Evolutionary conservation across 345 rosid species (phyloP).

Genomic region (Zanthoxylum bungeanum): DNA sequence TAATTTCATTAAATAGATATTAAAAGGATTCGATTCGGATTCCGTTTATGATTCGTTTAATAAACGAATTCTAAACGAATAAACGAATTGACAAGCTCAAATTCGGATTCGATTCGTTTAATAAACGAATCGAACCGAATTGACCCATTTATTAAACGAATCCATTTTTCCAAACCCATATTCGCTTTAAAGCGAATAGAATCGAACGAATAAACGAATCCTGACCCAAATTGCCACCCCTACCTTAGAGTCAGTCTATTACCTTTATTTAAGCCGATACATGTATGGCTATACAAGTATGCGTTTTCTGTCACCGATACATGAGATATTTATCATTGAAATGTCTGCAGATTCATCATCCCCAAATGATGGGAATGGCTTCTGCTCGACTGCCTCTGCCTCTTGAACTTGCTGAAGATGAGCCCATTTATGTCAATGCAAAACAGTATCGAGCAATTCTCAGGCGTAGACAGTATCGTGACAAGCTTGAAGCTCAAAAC

Average conservation of each 20-base stretch:
- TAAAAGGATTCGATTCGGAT: too few relatives aligned
- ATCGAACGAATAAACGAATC: too few relatives aligned
- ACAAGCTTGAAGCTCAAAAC: slow-evolving; percentile 83
- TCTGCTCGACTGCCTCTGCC: slow-evolving; percentile 69
- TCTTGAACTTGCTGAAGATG: slow-evolving; percentile 43
- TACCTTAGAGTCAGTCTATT: slow-evolving; percentile 5
- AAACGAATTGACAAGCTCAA: too few relatives aligned
- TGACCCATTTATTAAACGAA: too few relatives aligned
- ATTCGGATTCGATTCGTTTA: too few relatives aligned
- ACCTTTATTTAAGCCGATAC: slow-evolving; percentile 14
- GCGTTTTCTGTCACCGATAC: slow-evolving; percentile 18
- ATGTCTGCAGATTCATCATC: slow-evolving; percentile 47
- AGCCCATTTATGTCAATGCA: slow-evolving; percentile 75
- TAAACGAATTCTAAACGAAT: too few relatives aligned
- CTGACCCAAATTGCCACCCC: too few relatives aligned
- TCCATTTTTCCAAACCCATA: too few relatives aligned
- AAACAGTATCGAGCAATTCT: slow-evolving; percentile 83
- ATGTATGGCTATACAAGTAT: slow-evolving; percentile 8
- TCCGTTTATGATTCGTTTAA: too few relatives aligned
- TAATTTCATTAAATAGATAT: too few relatives aligned
- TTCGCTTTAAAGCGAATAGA: too few relatives aligned
- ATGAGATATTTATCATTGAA: slow-evolving; percentile 23
- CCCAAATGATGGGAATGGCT: slow-evolving; percentile 46
- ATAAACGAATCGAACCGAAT: too few relatives aligned
- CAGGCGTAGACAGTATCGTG: slow-evolving; percentile 75